These are phyloP conservation scores for Austroboletus niveus DNA, from an alignment of 1,284 basidiomycete genomes.

Conservation along the genomic window DNA sequence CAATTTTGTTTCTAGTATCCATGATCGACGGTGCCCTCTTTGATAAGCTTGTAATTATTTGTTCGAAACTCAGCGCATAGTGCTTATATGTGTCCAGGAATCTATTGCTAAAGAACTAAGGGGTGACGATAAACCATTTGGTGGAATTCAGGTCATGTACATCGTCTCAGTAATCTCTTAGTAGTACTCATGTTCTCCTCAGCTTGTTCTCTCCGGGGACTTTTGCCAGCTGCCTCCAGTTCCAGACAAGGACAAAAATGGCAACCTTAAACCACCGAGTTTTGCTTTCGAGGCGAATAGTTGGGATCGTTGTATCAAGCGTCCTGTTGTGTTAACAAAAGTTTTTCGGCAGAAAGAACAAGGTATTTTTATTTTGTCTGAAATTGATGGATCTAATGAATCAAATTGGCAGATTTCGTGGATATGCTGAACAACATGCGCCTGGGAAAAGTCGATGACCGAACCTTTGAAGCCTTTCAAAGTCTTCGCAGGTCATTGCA, in stretches of 20 bases:
- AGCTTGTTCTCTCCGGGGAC: slow-evolving; percentile 89
- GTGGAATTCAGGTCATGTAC: slow-evolving; percentile 83
- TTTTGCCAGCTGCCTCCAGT: slow-evolving; percentile 98
- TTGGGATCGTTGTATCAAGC: slow-evolving; percentile 78
- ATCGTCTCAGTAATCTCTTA: neutral
- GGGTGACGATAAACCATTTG: slow-evolving; percentile 73
- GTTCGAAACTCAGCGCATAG: neutral
- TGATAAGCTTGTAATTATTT: slow-evolving; percentile 65
- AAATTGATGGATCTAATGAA: slow-evolving; percentile 5
- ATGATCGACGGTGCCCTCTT: slow-evolving; percentile 96
- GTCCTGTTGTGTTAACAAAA: slow-evolving; percentile 84
- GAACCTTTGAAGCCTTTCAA: slow-evolving; percentile 56
- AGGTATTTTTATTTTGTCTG: slow-evolving; percentile 38
- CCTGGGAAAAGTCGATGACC: slow-evolving; percentile 58
- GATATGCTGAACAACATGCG: slow-evolving; percentile 92
- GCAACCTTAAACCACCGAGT: slow-evolving; percentile 35
- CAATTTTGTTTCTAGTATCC: slow-evolving; percentile 61
- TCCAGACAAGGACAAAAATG: slow-evolving; percentile 36
- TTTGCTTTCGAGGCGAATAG: slow-evolving; percentile 90
- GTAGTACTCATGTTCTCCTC: slow-evolving; percentile 1
- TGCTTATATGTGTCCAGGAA: slow-evolving; percentile 31
- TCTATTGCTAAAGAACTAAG: slow-evolving; percentile 61
- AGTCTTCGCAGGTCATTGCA: slow-evolving; percentile 56
- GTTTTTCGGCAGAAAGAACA: slow-evolving; percentile 82
- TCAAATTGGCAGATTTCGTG: slow-evolving; percentile 63